phyloP scores from a whole-genome alignment of 441 rosid species.

The Rhodomyrtus psidioides region DNA sequence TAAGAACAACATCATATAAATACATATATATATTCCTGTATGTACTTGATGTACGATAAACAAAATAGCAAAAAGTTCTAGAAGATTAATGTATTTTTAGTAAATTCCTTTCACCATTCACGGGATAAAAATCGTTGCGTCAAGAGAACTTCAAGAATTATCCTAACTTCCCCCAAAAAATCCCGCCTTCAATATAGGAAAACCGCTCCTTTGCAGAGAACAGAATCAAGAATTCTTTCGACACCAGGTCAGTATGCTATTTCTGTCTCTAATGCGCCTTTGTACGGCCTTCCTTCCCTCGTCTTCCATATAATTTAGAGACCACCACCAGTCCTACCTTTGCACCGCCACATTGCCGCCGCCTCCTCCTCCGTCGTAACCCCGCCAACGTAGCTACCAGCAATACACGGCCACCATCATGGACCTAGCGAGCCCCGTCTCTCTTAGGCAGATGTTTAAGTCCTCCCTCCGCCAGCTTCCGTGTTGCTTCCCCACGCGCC shows the following conservation, averaged over 20 bases:
- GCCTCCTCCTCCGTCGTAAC: background rate
- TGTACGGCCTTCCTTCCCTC: background rate
- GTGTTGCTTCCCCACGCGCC: background rate
- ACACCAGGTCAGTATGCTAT: background rate
- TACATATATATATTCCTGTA: background rate
- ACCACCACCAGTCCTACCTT: background rate
- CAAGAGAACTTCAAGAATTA: background rate
- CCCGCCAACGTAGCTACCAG: background rate
- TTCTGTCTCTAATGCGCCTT: background rate
- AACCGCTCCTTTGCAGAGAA: background rate
- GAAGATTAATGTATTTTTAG: background rate
- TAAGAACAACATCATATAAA: background rate
- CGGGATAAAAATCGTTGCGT: background rate
- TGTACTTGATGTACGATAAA: background rate
- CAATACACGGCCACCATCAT: background rate
- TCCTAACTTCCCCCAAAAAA: background rate
- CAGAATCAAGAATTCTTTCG: background rate
- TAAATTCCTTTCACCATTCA: background rate
- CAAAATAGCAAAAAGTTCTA: background rate
- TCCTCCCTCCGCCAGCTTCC: constrained; percentile 4
- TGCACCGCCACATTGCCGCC: background rate
- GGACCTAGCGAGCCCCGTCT: background rate
- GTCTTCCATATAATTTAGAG: background rate
- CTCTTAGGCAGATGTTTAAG: constrained; percentile 18
- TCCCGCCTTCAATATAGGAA: background rate